These are phyloP conservation scores for Sugiyamaella neomexicana DNA, from an alignment of 1,139 yeast genomes.

Conservation along the genomic window DNA sequence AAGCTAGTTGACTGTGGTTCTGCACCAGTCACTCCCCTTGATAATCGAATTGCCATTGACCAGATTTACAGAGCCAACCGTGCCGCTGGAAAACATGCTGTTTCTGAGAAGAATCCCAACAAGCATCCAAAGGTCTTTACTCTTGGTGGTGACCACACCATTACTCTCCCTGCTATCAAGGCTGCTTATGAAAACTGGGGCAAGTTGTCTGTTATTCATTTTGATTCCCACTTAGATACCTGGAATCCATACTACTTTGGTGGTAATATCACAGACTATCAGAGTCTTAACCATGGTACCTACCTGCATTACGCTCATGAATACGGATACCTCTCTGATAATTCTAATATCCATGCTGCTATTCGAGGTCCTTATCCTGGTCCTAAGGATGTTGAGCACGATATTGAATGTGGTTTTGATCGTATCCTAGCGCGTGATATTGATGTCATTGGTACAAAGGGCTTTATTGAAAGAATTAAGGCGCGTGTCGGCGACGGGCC, in stretches of 20 bases:
- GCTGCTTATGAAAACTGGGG: slow-evolving; percentile 60
- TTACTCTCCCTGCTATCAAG: slow-evolving; percentile 69
- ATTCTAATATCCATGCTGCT: slow-evolving; percentile 62
- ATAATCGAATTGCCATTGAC: slow-evolving; percentile 61
- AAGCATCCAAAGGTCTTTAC: slow-evolving; percentile 48
- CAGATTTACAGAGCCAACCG: slow-evolving; percentile 68
- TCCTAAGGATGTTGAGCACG: slow-evolving; percentile 56
- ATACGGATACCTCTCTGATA: slow-evolving; percentile 57
- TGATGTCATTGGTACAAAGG: slow-evolving; percentile 46
- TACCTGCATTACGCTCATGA: slow-evolving; percentile 62
- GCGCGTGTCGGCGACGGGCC: slow-evolving; percentile 57
- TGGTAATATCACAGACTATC: slow-evolving; percentile 47
- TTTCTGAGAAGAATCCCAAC: slow-evolving; percentile 17
- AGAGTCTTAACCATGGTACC: slow-evolving; percentile 66
- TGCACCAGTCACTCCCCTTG: slow-evolving; percentile 75
- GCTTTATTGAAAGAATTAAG: slow-evolving; percentile 56
- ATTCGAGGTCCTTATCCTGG: slow-evolving; percentile 53
- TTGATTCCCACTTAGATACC: slow-evolving; percentile 73
- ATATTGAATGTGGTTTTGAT: slow-evolving; percentile 60
- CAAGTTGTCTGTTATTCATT: slow-evolving; percentile 62
- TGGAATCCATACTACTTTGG: slow-evolving; percentile 73
- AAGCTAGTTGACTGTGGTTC: slow-evolving; percentile 72
- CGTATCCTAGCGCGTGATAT: slow-evolving; percentile 68
- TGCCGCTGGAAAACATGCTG: slow-evolving; percentile 59
- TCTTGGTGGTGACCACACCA: slow-evolving; percentile 49